Evolutionary conservation across 257 asterid genomes (phyloP), one percentile per base, ranked within the genome.

Genomic region (Rehmannia glutinosa): DNA sequence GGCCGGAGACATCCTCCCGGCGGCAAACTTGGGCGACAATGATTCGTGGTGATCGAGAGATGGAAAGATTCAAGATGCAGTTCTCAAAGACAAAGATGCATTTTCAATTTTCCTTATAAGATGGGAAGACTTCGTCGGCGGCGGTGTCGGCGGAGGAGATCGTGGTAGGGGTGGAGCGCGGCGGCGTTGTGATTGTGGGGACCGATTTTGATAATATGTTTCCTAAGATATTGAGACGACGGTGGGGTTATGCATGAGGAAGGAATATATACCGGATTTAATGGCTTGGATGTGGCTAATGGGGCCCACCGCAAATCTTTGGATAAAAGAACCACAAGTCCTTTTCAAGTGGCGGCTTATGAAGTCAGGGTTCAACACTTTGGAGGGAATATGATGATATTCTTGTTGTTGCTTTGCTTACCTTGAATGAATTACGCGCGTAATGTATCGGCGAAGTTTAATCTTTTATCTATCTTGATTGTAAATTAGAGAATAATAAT

Each of bases 361-460:
- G n/a, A n/a, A n/a, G n/a, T n/a, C n/a, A n/a, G n/a, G n/a, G n/a
- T n/a, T n/a, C n/a, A n/a, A n/a, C n/a, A n/a, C n/a, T n/a, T n/a
- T n/a, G n/a, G n/a, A n/a, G n/a, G n/a, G n/a, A 86, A 53, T 12
- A 23, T 1, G 92, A 86, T 62, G 89, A 86, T 50, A 76, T 86
- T 42, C 81, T 87, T 1, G 83, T 83, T 2, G 15, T 81, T 2
- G 78, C n/a, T n/a, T 72, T 36, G 88, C 82, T 10, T n/a, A 47
- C 15, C 8, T 77, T 64, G 7, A 13, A 7, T n/a, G n/a, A n/a
- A n/a, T n/a, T n/a, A n/a, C n/a, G n/a, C n/a, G n/a, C n/a, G n/a
- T n/a, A n/a, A n/a, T n/a, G n/a, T n/a, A n/a, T n/a, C n/a, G n/a
- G n/a, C n/a, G n/a, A n/a, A n/a, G n/a, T n/a, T n/a, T n/a, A n/a